Percentiles rank a stretch among this genome's conserved stretches.
Evolutionary conservation across 768 basidiomycete genomes (phyloP).

Genomic region (Vararia minispora): DNA sequence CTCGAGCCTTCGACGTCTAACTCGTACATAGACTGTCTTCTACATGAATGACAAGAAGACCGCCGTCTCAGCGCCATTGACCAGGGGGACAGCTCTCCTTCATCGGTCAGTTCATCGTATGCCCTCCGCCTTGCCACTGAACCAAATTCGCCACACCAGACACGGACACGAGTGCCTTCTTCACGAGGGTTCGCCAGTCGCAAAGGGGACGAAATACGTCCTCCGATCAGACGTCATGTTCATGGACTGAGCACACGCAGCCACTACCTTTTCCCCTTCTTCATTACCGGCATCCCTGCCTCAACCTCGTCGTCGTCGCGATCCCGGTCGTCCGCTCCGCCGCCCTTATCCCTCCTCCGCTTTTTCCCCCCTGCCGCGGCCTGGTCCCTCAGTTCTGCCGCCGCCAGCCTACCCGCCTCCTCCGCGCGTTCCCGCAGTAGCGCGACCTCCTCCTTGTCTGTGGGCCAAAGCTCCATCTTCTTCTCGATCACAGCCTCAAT

Average conservation of each 20-base stretch:
- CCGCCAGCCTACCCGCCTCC: constrained; percentile 70
- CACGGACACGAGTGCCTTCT: constrained; percentile 66
- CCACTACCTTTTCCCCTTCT: constrained; percentile 33
- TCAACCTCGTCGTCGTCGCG: constrained; percentile 89
- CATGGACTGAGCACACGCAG: constrained; percentile 21
- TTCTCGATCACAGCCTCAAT: constrained; percentile 90
- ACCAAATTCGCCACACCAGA: constrained; percentile 21
- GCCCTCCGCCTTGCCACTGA: neutral
- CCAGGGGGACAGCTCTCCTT: constrained; percentile 51
- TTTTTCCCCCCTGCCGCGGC: constrained; percentile 40
- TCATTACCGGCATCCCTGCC: constrained; percentile 74
- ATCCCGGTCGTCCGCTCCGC: constrained; percentile 66
- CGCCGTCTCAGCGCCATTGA: constrained; percentile 40
- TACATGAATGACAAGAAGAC: constrained; percentile 47
- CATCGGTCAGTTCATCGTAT: constrained; percentile 36
- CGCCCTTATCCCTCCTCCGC: constrained; percentile 34
- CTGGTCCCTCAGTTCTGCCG: constrained; percentile 74
- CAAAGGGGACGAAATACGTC: constrained; percentile 58
- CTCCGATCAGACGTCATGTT: constrained; percentile 69
- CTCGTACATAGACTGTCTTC: constrained; percentile 48
- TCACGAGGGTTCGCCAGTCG: constrained; percentile 58
- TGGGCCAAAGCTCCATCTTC: constrained; percentile 82
- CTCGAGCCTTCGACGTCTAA: neutral
- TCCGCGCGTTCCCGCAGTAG: constrained; percentile 81
- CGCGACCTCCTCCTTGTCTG: constrained; percentile 81